Evolutionary conservation across 2,329 filamentous ascomycete genomes (phyloP), one percentile per base, ranked within the genome.

Genomic region (Fusarium sp.): DNA sequence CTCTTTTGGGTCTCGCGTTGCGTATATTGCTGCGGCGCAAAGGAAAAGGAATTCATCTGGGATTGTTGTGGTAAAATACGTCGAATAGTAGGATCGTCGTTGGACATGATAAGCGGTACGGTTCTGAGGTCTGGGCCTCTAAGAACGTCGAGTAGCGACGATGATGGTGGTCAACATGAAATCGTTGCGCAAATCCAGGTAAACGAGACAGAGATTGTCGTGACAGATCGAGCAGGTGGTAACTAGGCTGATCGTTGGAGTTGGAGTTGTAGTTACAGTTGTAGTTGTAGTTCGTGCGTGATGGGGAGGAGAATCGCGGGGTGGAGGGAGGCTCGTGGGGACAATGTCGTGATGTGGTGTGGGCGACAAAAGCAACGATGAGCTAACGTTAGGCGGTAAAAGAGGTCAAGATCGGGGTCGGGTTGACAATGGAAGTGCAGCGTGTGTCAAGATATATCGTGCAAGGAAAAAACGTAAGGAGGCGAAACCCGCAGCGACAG

Each of bases 1-100:
- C 92, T 95, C 84, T 94, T 95, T 77, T 95, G 92, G 64, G 92
- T 93, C 80, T 94, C 92, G 74, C 91, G 86, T 66, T 81, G 81
- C 42, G 80, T 79, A 58, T 77, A 84, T 52, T 84, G 81, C 67
- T 84, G 84, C 72, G 92, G 90, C 79, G 90, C 89, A 82, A 94
- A 94, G 43, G 90, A 88, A 80, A 93, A 95, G 75, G 87, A 89
- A 78, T 91, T 90, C 88, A 94, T 79, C 29, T 78, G 77, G 39
- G 74, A 74, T 77, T 84, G 90, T 77, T 92, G 90, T 35, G 89
- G 89, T 77, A 92, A 80, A 70, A 91, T 83, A 77, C 86, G 87
- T 76, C 89, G 85, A 72, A 85, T 84, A 59, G 85, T 83, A 65
- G 86, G 84, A 78, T 92, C 89, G 80, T 86, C 76, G 66, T 76